Evolutionary conservation across 192 early-diverging fungal species (phyloP).

Genomic region (Coemansia sp.): DNA sequence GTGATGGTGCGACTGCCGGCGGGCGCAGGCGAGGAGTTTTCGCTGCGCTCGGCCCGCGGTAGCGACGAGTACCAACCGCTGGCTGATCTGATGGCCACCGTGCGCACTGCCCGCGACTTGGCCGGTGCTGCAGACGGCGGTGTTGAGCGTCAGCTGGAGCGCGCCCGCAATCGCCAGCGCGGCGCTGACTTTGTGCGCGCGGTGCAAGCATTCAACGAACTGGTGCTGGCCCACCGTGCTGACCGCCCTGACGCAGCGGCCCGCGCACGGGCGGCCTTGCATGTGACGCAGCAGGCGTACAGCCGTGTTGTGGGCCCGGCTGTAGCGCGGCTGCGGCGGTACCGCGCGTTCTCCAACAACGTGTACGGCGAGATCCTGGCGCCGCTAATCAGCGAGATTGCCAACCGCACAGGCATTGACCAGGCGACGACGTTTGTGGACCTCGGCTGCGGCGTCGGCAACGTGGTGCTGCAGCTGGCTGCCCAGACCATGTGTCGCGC

Average conservation of each 20-base stretch:
- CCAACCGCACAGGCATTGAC: conserved; percentile 60
- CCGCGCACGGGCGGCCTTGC: conserved; percentile 77
- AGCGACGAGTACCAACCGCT: conserved; percentile 81
- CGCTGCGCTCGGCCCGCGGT: conserved; percentile 32
- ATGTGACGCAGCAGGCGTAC: conserved; percentile 85
- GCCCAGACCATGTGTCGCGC: conserved; percentile 77
- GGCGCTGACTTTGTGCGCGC: conserved; percentile 61
- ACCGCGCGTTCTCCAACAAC: conserved; percentile 86
- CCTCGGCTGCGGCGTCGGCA: conserved; percentile 91
- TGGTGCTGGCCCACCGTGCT: conserved; percentile 47
- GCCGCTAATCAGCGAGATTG: conserved; percentile 77
- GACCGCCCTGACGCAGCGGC: no score
- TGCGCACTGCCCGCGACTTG: conserved; percentile 61
- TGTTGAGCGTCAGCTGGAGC: conserved; percentile 67
- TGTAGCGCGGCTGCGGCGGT: conserved; percentile 66
- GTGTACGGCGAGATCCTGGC: conserved; percentile 96
- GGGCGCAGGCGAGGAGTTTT: conserved; percentile 23
- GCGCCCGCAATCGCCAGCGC: conserved; percentile 66
- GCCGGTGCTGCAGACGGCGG: conserved; percentile 52
- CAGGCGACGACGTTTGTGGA: conserved; percentile 79
- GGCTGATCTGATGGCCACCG: conserved; percentile 69
- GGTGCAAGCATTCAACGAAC: conserved; percentile 66
- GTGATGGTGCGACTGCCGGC: conserved; percentile 33
- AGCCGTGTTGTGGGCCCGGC: conserved; percentile 77
- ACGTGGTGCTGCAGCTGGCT: conserved; percentile 94